These are phyloP conservation scores for Lactuca saligna DNA, from an alignment of 129 eudicot species.

Conservation along the genomic window DNA sequence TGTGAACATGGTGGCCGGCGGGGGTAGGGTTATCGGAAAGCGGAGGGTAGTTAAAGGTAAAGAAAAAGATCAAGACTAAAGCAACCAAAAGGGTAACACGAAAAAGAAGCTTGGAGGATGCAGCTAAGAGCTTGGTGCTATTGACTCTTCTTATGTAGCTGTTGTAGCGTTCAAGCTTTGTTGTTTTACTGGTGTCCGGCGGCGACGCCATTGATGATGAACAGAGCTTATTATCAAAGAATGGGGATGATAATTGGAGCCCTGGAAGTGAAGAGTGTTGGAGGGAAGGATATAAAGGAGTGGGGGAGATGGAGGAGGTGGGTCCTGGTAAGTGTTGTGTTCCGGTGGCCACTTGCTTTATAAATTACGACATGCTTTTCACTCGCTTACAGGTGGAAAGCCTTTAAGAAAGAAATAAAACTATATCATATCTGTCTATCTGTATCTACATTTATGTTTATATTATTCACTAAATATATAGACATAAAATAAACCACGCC, in stretches of 20 bases:
- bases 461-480: neutral
- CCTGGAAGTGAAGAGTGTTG: conserved; percentile 30
- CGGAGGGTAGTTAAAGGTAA: conserved; percentile 76
- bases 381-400: conserved; percentile 46
- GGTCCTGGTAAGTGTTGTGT: conserved; percentile 32
- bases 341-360: conserved; percentile 44
- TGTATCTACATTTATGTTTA: conserved; percentile 2
- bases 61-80: conserved; percentile 56
- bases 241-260: conserved; percentile 34
- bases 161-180: conserved; percentile 89
- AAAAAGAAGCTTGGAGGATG: conserved; percentile 87
- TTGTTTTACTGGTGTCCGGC: conserved; percentile 64
- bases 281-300: conserved; percentile 33
- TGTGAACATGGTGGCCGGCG: conserved; percentile 37
- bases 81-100: conserved; percentile 78
- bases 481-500: neutral
- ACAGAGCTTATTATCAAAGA: conserved; percentile 24
- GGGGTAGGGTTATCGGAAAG: conserved; percentile 18
- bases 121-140: conserved; percentile 79
- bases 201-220: conserved; percentile 46
- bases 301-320: neutral
- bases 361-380: conserved; percentile 47
- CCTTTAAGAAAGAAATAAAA: conserved; percentile 9
- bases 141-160: conserved; percentile 77
- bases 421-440: conserved; percentile 16